Conservation (phyloP, 2,329 filamentous ascomycete species). For the Teratosphaeria zuluensis region DNA sequence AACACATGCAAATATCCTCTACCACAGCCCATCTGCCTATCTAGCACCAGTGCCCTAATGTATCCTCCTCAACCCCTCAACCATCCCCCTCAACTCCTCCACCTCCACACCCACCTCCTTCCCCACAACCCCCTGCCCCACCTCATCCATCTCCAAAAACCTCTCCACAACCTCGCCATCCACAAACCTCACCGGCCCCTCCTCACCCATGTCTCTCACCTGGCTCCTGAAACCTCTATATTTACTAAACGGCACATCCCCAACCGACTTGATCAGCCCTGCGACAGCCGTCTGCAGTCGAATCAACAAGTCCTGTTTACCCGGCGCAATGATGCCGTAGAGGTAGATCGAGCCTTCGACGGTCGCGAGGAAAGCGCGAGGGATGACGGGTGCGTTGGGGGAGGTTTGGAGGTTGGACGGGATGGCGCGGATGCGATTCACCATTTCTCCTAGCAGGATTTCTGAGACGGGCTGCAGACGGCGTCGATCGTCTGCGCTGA, state of each 20-base stretch:
- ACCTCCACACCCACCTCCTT: conserved; percentile 50
- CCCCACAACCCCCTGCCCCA: conserved; percentile 44
- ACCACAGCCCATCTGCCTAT: neutral
- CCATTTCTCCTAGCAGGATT: conserved; percentile 81
- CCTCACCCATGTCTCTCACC: conserved; percentile 49
- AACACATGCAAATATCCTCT: too few relatives aligned
- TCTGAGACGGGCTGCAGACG: conserved; percentile 67
- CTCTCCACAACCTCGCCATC: conserved; percentile 85
- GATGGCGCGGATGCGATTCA: conserved; percentile 75
- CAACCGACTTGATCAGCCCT: conserved; percentile 55
- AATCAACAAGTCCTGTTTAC: conserved; percentile 70
- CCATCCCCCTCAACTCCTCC: conserved; percentile 45
- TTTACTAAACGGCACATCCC: conserved; percentile 62
- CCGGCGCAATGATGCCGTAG: conserved; percentile 65
- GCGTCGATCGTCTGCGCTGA: conserved; percentile 62
- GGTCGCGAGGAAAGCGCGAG: conserved; percentile 79
- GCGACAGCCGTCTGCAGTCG: conserved; percentile 67
- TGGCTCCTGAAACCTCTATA: conserved; percentile 77
- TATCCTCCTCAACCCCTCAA: conserved; percentile 13
- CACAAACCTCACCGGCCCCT: conserved; percentile 76
- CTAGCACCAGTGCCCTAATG: neutral
- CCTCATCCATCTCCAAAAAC: conserved; percentile 55
- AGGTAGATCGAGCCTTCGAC: conserved; percentile 90
- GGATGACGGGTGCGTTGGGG: conserved; percentile 59
- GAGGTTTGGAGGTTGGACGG: conserved; percentile 49